These are phyloP conservation scores for Eutrema japonicum DNA, from an alignment of 345 rosid genomes.

Conservation along the genomic window DNA sequence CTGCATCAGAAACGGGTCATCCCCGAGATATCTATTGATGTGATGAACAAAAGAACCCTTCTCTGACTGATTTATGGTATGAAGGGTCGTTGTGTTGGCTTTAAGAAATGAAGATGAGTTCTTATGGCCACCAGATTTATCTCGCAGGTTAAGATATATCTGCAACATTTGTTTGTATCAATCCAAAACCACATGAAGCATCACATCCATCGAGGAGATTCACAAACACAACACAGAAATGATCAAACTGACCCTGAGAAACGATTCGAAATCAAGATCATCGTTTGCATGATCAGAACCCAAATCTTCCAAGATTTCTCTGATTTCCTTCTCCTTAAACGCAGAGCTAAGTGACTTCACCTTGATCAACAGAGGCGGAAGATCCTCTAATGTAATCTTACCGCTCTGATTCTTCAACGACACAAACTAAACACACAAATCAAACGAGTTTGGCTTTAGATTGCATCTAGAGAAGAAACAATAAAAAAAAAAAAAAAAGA, in stretches of 20 bases:
- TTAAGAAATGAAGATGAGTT: conserved; percentile 72
- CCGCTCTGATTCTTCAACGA: conserved; percentile 66
- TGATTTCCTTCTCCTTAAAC: conserved; percentile 75
- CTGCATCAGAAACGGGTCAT: conserved; percentile 84
- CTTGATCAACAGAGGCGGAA: conserved; percentile 70
- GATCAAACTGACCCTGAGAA: conserved; percentile 63
- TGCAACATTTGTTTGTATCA: conserved; percentile 39
- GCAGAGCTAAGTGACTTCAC: conserved; percentile 67
- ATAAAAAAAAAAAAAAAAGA: not conserved
- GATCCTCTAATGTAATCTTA: conserved; percentile 60
- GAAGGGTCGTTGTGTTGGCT: conserved; percentile 72
- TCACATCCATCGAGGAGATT: conserved; percentile 13
- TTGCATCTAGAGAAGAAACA: conserved; percentile 1
- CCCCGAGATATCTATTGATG: conserved; percentile 84
- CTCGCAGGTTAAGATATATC: conserved; percentile 69
- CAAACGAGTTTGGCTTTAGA: not conserved
- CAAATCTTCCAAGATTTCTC: conserved; percentile 52
- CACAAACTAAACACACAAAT: conserved; percentile 53
- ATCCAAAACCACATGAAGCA: conserved; percentile 32
- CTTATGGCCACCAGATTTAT: conserved; percentile 67
- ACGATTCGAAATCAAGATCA: conserved; percentile 84
- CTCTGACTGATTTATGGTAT: conserved; percentile 76
- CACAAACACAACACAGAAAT: conserved; percentile 4
- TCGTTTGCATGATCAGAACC: conserved; percentile 45
- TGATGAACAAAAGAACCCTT: conserved; percentile 87